These are phyloP conservation scores for Juncus inflexus DNA, from an alignment of 176 grass and related monocot species.

Conservation along the genomic window DNA sequence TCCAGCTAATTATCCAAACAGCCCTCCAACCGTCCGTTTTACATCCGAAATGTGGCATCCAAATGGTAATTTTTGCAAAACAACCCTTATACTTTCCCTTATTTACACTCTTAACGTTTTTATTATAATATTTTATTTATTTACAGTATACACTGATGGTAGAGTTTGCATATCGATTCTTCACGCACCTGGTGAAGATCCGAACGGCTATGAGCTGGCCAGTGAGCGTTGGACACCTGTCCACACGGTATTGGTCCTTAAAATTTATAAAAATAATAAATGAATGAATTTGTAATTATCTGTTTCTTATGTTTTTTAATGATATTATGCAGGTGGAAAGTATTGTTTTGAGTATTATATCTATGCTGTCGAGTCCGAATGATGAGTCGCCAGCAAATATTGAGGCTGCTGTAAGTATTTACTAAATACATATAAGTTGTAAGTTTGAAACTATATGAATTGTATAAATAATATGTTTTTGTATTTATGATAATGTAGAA, in stretches of 20 bases:
- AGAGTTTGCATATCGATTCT: constrained; percentile 98
- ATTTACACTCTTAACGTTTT: neutral
- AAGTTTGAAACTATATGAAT: constrained; percentile 2
- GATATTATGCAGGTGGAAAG: constrained; percentile 65
- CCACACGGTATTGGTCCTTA: constrained; percentile 51
- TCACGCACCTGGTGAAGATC: constrained; percentile 93
- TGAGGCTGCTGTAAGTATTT: constrained; percentile 77
- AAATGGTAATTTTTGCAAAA: constrained; percentile 57
- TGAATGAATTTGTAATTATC: neutral
- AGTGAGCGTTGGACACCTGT: constrained; percentile 97
- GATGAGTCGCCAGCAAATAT: constrained; percentile 87
- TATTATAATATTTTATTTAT: constrained; percentile 22
- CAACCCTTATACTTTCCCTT: neutral
- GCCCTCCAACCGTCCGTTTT: constrained; percentile 89
- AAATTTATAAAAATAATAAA: too few relatives aligned
- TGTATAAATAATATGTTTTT: neutral
- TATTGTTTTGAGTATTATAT: constrained; percentile 93
- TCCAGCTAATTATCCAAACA: constrained; percentile 93
- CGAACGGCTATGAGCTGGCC: constrained; percentile 86
- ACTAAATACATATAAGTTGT: constrained; percentile 9
- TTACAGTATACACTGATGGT: constrained; percentile 78
- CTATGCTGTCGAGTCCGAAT: constrained; percentile 91
- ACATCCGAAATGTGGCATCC: constrained; percentile 99
- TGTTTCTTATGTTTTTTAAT: neutral
- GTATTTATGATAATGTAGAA: constrained; percentile 46